phyloP scores from a whole-genome alignment of 2,329 filamentous ascomycete species.

The Xenoacremonium recifei region DNA sequence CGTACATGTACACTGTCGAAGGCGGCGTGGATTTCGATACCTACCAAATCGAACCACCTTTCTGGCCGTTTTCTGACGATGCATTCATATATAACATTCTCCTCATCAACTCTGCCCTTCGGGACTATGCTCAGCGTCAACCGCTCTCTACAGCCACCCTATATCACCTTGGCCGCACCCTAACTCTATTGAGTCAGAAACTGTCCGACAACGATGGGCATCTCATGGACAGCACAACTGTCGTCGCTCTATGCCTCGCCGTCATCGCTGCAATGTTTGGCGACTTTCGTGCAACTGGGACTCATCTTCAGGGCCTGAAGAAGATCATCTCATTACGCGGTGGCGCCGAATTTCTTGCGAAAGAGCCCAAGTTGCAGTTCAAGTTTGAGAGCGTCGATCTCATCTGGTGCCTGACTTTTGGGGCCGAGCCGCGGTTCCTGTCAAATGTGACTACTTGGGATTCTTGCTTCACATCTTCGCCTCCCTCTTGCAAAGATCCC shows the following conservation, averaged over 20 bases:
- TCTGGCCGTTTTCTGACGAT: conserved; percentile 2
- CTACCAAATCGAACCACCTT: conserved; percentile 1
- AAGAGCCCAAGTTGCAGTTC: neutral
- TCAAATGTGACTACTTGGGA: conserved; percentile 1
- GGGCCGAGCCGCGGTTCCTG: neutral
- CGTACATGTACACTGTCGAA: neutral
- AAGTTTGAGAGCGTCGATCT: conserved; percentile 5
- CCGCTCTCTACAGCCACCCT: neutral
- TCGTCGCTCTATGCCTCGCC: conserved; percentile 4
- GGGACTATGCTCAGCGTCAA: neutral
- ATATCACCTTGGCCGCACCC: conserved; percentile 1
- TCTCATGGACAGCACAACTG: conserved; percentile 1
- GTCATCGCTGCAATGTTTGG: conserved; percentile 4
- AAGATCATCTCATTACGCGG: conserved; percentile 5
- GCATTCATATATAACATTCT: conserved; percentile 7
- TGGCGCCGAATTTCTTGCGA: conserved; percentile 1
- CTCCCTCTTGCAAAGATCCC: neutral
- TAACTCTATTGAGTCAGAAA: neutral
- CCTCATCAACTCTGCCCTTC: conserved; percentile 2
- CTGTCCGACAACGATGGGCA: neutral
- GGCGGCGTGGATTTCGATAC: neutral
- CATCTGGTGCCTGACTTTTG: neutral
- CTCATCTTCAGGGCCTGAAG: conserved; percentile 1
- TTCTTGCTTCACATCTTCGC: neutral
- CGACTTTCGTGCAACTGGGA: neutral